These are phyloP conservation scores for Fusarium pseudoanthophilum DNA, from an alignment of 2,329 filamentous ascomycete genomes.

Conservation along the genomic window DNA sequence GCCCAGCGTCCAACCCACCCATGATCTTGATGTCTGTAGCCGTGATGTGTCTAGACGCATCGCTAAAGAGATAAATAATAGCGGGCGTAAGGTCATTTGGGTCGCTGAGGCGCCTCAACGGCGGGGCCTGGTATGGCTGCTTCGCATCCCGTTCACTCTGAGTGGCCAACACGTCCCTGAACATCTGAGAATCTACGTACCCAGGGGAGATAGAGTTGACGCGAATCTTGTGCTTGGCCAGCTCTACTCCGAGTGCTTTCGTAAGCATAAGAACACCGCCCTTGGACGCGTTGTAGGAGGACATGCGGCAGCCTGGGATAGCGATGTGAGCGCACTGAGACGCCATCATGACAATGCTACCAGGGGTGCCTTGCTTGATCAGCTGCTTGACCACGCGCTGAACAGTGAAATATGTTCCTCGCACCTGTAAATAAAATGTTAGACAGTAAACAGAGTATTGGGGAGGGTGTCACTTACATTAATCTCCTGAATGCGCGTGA, in stretches of 20 bases:
- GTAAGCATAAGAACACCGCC: slow-evolving; percentile 53
- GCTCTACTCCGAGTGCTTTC: slow-evolving; percentile 51
- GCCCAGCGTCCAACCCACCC: slow-evolving; percentile 48
- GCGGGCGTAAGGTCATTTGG: slow-evolving; percentile 51
- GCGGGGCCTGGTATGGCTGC: slow-evolving; percentile 50
- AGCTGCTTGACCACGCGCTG: slow-evolving; percentile 54
- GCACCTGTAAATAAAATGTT: background rate
- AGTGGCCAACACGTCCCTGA: slow-evolving; percentile 44
- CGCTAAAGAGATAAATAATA: slow-evolving; percentile 55
- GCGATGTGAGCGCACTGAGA: slow-evolving; percentile 32
- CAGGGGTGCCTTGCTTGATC: slow-evolving; percentile 50
- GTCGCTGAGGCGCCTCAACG: slow-evolving; percentile 51
- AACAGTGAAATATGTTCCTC: slow-evolving; percentile 53
- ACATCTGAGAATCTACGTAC: slow-evolving; percentile 51
- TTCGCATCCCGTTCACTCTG: slow-evolving; percentile 40
- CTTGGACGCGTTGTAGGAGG: slow-evolving; percentile 56
- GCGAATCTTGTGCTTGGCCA: slow-evolving; percentile 49
- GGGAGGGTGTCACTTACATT: background rate
- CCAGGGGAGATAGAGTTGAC: slow-evolving; percentile 54
- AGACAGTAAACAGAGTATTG: background rate
- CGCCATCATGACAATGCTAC: slow-evolving; percentile 50
- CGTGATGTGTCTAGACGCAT: slow-evolving; percentile 55
- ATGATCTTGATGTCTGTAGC: slow-evolving; percentile 56
- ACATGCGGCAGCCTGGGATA: slow-evolving; percentile 37
- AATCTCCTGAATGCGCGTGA: background rate